Conservation (phyloP, 1,284 basidiomycete genomes). For the Boletus chippewaensis region DNA sequence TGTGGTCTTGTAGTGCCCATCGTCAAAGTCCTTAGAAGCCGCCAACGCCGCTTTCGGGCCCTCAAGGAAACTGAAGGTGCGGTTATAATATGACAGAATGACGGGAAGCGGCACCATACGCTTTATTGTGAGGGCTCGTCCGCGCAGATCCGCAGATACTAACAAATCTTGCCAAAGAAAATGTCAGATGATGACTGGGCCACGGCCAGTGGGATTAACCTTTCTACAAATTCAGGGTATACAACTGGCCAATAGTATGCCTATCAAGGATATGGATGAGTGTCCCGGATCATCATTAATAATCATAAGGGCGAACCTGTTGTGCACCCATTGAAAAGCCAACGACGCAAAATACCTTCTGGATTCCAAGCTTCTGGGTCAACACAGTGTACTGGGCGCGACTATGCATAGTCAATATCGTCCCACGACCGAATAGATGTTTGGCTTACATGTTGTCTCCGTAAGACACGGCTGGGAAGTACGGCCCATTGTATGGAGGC, state of each 20-base stretch:
- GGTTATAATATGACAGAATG: neutral
- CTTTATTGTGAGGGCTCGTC: slow-evolving; percentile 55
- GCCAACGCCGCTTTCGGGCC: slow-evolving; percentile 51
- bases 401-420: slow-evolving; percentile 26
- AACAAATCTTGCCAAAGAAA: slow-evolving; percentile 38
- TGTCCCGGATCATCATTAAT: neutral
- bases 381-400: slow-evolving; percentile 53
- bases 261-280: slow-evolving; percentile 24
- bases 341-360: slow-evolving; percentile 29
- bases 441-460: slow-evolving; percentile 51
- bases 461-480: slow-evolving; percentile 45
- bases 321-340: slow-evolving; percentile 54
- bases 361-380: slow-evolving; percentile 42
- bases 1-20: slow-evolving; percentile 45
- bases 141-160: slow-evolving; percentile 52
- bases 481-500: slow-evolving; percentile 42
- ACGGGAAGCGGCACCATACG: slow-evolving; percentile 32
- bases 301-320: slow-evolving; percentile 34
- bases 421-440: neutral
- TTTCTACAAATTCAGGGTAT: slow-evolving; percentile 53
- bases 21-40: slow-evolving; percentile 52
- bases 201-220: slow-evolving; percentile 25
- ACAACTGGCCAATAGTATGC: slow-evolving; percentile 57
- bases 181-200: neutral
- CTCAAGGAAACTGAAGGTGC: slow-evolving; percentile 45